Evolutionary conservation across 1,139 yeast genomes (phyloP).

Genomic region (Magnusiomyces paraingens): DNA sequence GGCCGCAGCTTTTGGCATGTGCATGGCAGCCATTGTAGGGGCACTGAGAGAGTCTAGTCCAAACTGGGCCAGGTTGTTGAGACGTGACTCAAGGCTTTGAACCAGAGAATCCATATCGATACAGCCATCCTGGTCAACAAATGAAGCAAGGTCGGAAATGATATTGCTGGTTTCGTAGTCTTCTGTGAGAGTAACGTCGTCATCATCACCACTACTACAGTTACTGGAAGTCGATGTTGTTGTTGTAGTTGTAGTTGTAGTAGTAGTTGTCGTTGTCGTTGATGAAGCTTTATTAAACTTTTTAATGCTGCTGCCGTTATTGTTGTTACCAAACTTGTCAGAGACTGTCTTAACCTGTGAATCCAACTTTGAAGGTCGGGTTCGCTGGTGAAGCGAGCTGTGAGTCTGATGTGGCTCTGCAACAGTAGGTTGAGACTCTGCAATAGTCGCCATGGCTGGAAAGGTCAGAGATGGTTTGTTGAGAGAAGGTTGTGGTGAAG

Average conservation of each 20-base stretch:
- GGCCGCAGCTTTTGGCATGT: conserved; percentile 30
- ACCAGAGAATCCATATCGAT: conserved; percentile 2
- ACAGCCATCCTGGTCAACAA: conserved; percentile 3
- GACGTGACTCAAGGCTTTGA: conserved; percentile 16
- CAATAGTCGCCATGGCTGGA: too few species aligned
- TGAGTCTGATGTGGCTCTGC: too few species aligned
- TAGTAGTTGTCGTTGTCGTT: conserved; percentile 4
- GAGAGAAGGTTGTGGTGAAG: too few species aligned
- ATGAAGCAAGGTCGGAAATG: background rate
- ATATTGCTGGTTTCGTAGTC: background rate
- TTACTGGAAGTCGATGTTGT: conserved; percentile 2
- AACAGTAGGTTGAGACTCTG: too few species aligned
- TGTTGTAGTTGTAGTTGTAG: conserved; percentile 3
- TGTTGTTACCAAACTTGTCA: too few species aligned
- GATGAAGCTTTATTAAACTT: background rate
- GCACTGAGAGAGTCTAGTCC: conserved; percentile 20
- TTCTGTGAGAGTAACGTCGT: background rate
- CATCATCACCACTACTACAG: background rate
- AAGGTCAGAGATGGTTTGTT: too few species aligned
- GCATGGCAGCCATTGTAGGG: conserved; percentile 17
- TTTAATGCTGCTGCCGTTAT: too few species aligned
- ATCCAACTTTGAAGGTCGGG: too few species aligned
- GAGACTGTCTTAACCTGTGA: too few species aligned
- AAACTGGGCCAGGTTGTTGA: conserved; percentile 29
- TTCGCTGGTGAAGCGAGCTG: too few species aligned